These are phyloP conservation scores for Xylaria grammica DNA, from an alignment of 495 filamentous ascomycete species.

Conservation along the genomic window DNA sequence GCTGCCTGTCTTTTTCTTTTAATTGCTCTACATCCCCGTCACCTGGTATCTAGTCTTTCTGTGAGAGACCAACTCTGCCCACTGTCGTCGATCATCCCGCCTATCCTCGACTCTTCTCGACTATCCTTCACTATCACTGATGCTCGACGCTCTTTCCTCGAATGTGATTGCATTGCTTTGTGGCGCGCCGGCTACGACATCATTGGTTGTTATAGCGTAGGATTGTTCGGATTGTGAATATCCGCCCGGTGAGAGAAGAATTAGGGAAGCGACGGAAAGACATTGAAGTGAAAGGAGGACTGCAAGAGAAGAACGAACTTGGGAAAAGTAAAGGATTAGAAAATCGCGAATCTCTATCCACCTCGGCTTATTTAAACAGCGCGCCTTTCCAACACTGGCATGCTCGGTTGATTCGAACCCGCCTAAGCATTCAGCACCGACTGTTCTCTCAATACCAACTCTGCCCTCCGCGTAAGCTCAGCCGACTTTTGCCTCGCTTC, in stretches of 20 bases:
- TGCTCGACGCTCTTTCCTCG: constrained; percentile 6
- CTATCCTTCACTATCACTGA: not conserved
- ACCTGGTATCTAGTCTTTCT: constrained; percentile 21
- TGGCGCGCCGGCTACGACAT: constrained; percentile 12
- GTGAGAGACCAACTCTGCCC: constrained; percentile 21
- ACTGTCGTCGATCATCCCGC: constrained; percentile 12
- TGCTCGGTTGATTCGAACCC: constrained; percentile 1
- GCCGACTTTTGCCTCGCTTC: not conserved
- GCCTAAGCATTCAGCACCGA: not conserved
- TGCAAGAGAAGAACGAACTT: not conserved
- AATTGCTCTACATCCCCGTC: constrained; percentile 24
- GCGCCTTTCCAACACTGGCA: not conserved
- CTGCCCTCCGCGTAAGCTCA: not conserved
- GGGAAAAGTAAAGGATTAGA: not conserved
- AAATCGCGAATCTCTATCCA: not conserved
- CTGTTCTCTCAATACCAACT: constrained; percentile 5
- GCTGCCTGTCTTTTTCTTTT: constrained; percentile 21
- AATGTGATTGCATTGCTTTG: constrained; percentile 18
- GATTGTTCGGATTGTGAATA: constrained; percentile 9
- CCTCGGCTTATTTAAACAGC: not conserved
- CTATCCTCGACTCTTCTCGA: constrained; percentile 5
- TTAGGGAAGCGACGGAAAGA: not conserved
- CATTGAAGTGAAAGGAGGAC: not conserved
- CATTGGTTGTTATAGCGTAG: constrained; percentile 9
- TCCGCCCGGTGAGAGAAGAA: not conserved